Evolutionary conservation across 2,329 filamentous ascomycete species (phyloP), one percentile per base, ranked within the genome.

Genomic region (Alternaria atra): DNA sequence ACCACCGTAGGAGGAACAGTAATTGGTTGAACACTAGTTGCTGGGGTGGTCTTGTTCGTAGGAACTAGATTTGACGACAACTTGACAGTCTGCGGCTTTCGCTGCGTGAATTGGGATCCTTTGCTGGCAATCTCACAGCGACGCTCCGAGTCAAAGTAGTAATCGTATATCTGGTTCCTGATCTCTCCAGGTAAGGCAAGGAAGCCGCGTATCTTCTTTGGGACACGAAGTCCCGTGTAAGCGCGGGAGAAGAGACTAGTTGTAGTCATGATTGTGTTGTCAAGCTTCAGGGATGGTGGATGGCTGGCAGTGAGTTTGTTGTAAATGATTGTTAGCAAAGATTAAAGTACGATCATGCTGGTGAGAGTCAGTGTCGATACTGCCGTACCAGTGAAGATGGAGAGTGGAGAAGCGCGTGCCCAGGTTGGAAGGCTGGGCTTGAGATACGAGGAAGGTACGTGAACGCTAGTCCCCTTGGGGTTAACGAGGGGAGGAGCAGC

Each of bases 161-260:
- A 73, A 8, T 52, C 58, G 67, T 84, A 87, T 50, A 87, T 84
- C 1, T 74, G 67, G 60, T 78, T 77, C 55, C 85, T 82, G 13
- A 87, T 65, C 68, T 87, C 85, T 15, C 80, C 79, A 0, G 85
- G 84, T 0, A 87, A 67, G 1, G 65, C 53, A 5, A 79, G 66
- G 57, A 80, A 79, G 25, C 72, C 70, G n/a, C 58, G 61, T 8
- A 63, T 58, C 52, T 68, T 65, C 44, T 64, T 73, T 8, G 52
- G 43, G 7, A 52, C 23, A 17, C 34, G 20, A 30, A 44, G 58
- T 27, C 44, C 56, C 15, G 57, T 57, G 34, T 35, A 59, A 46
- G 58, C 51, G 35, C 58, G 63, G 10, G 63, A 65, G 57, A 67
- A 68, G 37, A 69, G 63, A 15, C 51, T 58, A 25, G 35, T 27